Percentiles rank a stretch among this genome's conserved stretches.
Conservation (phyloP, 495 filamentous ascomycete species). For the Aspergillus ostianus region DNA sequence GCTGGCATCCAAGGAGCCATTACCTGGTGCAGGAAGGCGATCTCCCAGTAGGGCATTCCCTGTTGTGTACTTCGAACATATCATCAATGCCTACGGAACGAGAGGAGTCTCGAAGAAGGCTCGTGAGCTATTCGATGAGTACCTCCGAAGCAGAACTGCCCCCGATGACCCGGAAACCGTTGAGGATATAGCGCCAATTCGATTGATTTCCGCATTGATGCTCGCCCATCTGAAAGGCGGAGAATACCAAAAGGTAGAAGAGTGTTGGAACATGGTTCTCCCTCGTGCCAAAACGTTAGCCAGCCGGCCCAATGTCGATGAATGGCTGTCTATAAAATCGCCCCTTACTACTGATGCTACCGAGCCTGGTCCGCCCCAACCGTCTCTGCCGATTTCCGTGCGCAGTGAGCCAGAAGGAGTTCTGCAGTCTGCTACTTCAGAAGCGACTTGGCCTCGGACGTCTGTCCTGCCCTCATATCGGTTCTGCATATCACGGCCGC, state of each 20-base stretch:
- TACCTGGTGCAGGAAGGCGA: constrained; percentile 14
- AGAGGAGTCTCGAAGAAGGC: constrained; percentile 53
- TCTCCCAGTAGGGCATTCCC: constrained; percentile 36
- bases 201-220: constrained; percentile 66
- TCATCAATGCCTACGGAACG: constrained; percentile 62
- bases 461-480: constrained; percentile 53
- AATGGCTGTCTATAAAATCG: constrained; percentile 17
- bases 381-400: constrained; percentile 5
- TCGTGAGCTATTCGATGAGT: constrained; percentile 56
- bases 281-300: constrained; percentile 48
- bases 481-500: constrained; percentile 54
- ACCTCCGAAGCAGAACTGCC: constrained; percentile 33
- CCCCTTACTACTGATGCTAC: background rate
- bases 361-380: constrained; percentile 8
- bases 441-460: background rate
- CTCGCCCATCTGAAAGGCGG: constrained; percentile 51
- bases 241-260: constrained; percentile 56
- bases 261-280: constrained; percentile 64
- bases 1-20: constrained; percentile 25
- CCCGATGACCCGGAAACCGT: constrained; percentile 21
- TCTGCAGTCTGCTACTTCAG: background rate
- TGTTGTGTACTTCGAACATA: constrained; percentile 53
- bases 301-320: constrained; percentile 18
- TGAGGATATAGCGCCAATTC: constrained; percentile 45
- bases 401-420: constrained; percentile 1